A percentile compares a stretch with the other conserved stretches of the same genome.
phyloP scores from a whole-genome alignment of 352 stramenopile genomes.

The Phytophthora idaei region DNA sequence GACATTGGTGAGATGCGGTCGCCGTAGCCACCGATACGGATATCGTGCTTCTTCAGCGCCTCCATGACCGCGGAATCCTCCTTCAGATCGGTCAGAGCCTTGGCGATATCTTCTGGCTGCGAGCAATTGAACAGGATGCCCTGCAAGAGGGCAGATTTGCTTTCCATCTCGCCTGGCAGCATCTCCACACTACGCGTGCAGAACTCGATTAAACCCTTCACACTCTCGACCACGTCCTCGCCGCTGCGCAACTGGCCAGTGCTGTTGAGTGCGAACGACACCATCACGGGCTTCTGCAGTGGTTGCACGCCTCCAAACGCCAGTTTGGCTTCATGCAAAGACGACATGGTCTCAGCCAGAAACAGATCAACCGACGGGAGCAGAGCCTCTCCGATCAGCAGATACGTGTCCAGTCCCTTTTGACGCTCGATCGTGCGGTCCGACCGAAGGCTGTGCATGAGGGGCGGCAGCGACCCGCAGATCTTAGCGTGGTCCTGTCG shows the following conservation, averaged over 20 bases:
- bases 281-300: conserved; percentile 69
- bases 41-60: conserved; percentile 38
- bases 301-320: conserved; percentile 78
- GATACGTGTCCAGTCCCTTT: conserved; percentile 77
- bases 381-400: conserved; percentile 77
- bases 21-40: conserved; percentile 83
- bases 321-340: conserved; percentile 82
- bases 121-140: conserved; percentile 93
- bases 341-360: conserved; percentile 92
- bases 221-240: conserved; percentile 61
- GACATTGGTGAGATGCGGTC: conserved; percentile 86
- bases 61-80: conserved; percentile 30
- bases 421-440: conserved; percentile 84
- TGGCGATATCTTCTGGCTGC: conserved; percentile 91
- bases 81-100: conserved; percentile 68
- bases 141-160: conserved; percentile 42
- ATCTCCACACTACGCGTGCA: conserved; percentile 21
- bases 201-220: conserved; percentile 58
- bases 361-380: conserved; percentile 82
- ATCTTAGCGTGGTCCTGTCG: conserved; percentile 55
- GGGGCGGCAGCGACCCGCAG: conserved; percentile 87
- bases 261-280: conserved; percentile 86
- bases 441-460: conserved; percentile 89
- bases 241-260: conserved; percentile 83
- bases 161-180: conserved; percentile 20